Conservation (phyloP, 345 rosid species). For the Pseudoturritis turrita region DNA sequence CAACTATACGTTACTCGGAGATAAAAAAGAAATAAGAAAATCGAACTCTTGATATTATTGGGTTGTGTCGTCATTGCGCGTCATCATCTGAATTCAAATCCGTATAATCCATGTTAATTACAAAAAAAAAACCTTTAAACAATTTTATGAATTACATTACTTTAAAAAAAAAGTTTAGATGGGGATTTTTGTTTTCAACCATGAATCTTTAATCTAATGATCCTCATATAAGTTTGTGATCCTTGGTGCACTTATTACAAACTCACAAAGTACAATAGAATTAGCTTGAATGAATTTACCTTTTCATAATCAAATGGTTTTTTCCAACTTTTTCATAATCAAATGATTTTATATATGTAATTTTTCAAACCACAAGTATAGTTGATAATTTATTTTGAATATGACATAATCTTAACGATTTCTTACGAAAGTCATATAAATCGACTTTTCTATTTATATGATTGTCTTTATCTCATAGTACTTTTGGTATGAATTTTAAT, state of each 20-base stretch:
- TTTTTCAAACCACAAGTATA: neutral
- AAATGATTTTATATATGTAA: neutral
- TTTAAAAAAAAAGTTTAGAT: neutral
- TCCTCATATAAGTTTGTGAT: neutral
- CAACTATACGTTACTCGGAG: neutral
- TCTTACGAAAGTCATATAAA: neutral
- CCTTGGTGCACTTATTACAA: neutral
- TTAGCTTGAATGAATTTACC: neutral
- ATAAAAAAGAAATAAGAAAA: neutral
- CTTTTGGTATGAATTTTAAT: neutral
- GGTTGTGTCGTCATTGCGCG: no score
- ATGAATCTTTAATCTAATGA: neutral
- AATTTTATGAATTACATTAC: neutral
- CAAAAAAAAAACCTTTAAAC: no score
- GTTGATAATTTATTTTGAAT: neutral
- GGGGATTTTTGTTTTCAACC: no score
- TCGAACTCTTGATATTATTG: neutral
- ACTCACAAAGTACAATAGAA: neutral
- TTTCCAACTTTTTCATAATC: neutral
- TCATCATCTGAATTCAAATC: no score
- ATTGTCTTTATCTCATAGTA: neutral
- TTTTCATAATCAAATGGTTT: neutral
- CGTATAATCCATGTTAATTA: no score
- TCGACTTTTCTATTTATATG: neutral
- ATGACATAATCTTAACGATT: neutral